These are phyloP conservation scores for Pogostemon cablin DNA, from an alignment of 257 asterid genomes.

Conservation along the genomic window DNA sequence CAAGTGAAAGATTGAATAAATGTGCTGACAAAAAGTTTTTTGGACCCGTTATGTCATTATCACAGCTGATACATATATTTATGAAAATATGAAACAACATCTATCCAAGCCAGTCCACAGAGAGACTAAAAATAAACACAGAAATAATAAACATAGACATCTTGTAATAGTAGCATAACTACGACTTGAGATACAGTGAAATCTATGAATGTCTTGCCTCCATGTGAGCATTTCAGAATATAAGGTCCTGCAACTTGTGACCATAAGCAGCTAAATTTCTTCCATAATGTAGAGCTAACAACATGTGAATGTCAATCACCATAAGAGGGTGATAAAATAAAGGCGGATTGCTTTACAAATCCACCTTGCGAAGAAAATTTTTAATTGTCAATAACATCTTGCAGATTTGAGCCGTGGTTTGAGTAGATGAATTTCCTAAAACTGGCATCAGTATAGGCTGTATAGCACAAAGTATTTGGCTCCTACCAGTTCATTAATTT, in stretches of 20 bases:
- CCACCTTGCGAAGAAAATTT: constrained; percentile 77
- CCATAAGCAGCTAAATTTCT: constrained; percentile 64
- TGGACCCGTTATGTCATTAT: constrained; percentile 22
- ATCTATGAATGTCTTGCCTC: constrained; percentile 78
- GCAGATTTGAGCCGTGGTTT: constrained; percentile 11
- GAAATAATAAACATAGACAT: constrained; percentile 19
- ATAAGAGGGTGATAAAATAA: constrained; percentile 45
- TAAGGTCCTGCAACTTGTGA: constrained; percentile 81
- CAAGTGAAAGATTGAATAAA: constrained; percentile 22
- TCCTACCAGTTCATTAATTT: constrained; percentile 25
- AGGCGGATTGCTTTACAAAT: constrained; percentile 68
- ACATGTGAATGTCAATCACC: constrained; percentile 38
- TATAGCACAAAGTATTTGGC: constrained; percentile 10
- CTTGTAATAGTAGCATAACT: constrained; percentile 21
- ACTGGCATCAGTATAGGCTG: constrained; percentile 24
- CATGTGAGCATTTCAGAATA: constrained; percentile 71
- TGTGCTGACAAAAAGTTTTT: constrained; percentile 23
- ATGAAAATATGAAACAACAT: constrained; percentile 13
- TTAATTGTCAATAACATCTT: constrained; percentile 41
- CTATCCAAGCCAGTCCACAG: constrained; percentile 7
- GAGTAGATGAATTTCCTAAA: constrained; percentile 54
- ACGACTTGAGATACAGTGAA: constrained; percentile 77
- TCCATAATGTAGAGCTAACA: constrained; percentile 59
- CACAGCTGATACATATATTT: constrained; percentile 28
- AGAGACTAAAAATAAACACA: constrained; percentile 19